Evolutionary conservation across 129 eudicot genomes (phyloP), one percentile per base, ranked within the genome.

Genomic region (Flaveria linearis): DNA sequence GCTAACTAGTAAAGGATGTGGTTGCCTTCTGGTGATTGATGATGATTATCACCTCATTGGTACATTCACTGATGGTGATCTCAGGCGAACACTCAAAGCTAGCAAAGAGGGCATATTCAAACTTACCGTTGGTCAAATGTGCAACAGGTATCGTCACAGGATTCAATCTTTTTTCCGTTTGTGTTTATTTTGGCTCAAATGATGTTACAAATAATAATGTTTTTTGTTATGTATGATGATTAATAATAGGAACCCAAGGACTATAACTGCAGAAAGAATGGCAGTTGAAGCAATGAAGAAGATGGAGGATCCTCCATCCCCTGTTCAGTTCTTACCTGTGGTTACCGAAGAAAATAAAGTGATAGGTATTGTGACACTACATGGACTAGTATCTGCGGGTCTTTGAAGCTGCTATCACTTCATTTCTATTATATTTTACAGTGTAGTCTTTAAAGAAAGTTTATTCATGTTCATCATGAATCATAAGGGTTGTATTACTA

Each of bases 281-380:
- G 99, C 99, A 1, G 99, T 84, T 16, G 99, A 94, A 66, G 99
- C 99, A 65, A 91, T 94, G 97, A 82, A 87, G 87, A 94, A 86
- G 88, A 94, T 94, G 99, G 99, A 94, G 80, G 83, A 96, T 75
- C 97, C 96, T 1, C 99, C 97, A 61, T 94, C 99, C 47, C 96
- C 98, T 9, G 97, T 91, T 64, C 99, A 94, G 71, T 91, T 94
- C 82, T 80, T 94, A 84, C 99, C 99, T 0, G 99, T 94, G 20
- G 79, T 89, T 13, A 74, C 86, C 76, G 87, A 87, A 23, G 78
- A 86, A 15, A 87, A 86, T 42, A 61, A 77, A 18, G 55, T 94
- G 36, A 91, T 94, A 69, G 97, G 99, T 33, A 94, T 94, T 67
- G 90, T 91, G 20, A 94, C 99, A 33, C 70, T 94, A 71, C 99